Base-by-base conservation (phyloP, 2,329 filamentous ascomycete species). In the Cyclaneusma minus region DNA sequence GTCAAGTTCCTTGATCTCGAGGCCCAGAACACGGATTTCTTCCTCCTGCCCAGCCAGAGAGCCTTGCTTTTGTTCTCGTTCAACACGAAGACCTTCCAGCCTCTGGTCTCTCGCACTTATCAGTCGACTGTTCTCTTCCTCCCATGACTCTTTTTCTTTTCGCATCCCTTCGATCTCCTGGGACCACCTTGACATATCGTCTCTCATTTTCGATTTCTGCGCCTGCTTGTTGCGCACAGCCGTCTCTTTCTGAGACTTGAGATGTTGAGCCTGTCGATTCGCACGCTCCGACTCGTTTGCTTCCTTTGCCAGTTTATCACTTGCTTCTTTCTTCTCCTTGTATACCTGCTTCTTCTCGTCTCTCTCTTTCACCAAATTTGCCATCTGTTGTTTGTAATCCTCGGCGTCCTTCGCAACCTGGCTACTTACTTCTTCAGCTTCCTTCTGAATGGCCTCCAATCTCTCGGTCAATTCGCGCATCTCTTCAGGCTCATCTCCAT, bases 241-340 rank as follows among this genome's bases (percentile, higher is more conserved):
- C 40, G 73, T 73, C 44, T 94, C 82, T 43, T 81, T 80, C 43
- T 85, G 81, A 1, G 68, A 63, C 39, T 77, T 80, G 33, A 79
- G 76, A 35, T 77, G 80, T 45, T 91, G 78, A 1, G 81, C 77
- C 4, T 72, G 66, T 24, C 83, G 72, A 57, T 91, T 93, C 36
- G 80, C 64, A 28, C 82, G 72, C 48, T 91, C 83, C 5, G 85
- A 70, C 23, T 68, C 70, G 27, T 81, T 75, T 28, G 91, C 74
- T 44, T 87, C 76, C 35, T 77, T 77, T 43, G 79, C 82, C 28
- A 94, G 54, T 44, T 84, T 83, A 22, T 81, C 74, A 25, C 83
- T 94, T 26, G 75, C 79, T 42, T 91, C 83, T 37, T 95, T 87
- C 49, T 91, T 93, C 44, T 92, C 82, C 47, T 81, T 89, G 28